A percentile compares a stretch with the other conserved stretches of the same genome.
Conservation (phyloP, 345 rosid genomes). For the Ceriops tagal region DNA sequence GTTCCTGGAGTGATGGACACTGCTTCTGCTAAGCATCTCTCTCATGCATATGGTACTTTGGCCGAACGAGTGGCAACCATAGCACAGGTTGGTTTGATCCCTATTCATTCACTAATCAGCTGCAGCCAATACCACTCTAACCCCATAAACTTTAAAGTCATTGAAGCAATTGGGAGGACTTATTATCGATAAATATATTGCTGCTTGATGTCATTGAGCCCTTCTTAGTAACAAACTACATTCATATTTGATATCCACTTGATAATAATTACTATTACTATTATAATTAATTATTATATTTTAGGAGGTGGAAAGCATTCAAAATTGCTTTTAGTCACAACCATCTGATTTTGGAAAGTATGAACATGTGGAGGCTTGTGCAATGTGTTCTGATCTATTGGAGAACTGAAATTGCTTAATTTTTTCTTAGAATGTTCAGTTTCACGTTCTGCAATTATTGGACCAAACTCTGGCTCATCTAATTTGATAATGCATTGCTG, state of each 20-base stretch:
- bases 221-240: too few species aligned
- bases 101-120: background rate
- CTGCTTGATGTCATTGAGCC: background rate
- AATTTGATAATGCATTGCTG: background rate
- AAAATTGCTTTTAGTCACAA: too few species aligned
- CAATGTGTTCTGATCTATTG: background rate
- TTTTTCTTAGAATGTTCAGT: background rate
- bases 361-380: too few species aligned
- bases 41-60: constrained; percentile 83
- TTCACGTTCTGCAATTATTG: background rate
- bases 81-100: constrained; percentile 67
- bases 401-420: background rate
- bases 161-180: too few species aligned
- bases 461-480: background rate
- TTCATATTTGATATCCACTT: too few species aligned
- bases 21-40: constrained; percentile 80
- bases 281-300: background rate
- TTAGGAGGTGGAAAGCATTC: background rate
- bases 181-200: too few species aligned
- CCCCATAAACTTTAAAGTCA: too few species aligned
- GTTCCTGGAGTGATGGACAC: constrained; percentile 94
- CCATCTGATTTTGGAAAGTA: too few species aligned
- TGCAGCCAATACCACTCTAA: too few species aligned
- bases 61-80: constrained; percentile 82
- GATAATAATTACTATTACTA: background rate